Conservation (phyloP, 2,329 filamentous ascomycete genomes). For the Fusarium metavorans region DNA sequence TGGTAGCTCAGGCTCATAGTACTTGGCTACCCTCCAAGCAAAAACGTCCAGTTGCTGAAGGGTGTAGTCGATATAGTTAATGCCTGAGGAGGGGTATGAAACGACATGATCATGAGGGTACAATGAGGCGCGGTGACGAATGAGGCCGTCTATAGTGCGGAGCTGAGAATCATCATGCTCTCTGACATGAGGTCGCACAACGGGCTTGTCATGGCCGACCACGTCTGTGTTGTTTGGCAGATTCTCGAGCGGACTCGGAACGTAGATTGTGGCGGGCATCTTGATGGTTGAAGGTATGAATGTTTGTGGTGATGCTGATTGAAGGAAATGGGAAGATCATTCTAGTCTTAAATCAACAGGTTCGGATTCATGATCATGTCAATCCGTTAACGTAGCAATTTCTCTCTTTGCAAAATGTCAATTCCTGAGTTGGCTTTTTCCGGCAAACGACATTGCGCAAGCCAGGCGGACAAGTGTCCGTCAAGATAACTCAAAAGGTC, state of each 20-base stretch:
- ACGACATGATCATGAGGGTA: background rate
- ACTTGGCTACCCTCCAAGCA: background rate
- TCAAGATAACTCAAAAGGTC: background rate
- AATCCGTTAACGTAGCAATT: background rate
- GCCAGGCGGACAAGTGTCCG: background rate
- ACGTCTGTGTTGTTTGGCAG: background rate
- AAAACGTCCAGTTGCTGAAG: background rate
- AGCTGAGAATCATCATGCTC: background rate
- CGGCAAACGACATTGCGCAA: background rate
- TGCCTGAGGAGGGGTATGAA: background rate
- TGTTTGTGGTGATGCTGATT: background rate
- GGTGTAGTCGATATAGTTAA: background rate
- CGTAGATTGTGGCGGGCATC: background rate
- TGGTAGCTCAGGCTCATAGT: background rate
- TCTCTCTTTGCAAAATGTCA: background rate
- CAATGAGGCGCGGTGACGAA: background rate
- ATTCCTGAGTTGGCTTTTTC: background rate
- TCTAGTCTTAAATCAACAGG: background rate
- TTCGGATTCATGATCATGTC: background rate
- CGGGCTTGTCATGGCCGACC: background rate
- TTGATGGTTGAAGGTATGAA: background rate
- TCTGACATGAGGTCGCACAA: background rate
- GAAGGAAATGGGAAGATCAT: background rate
- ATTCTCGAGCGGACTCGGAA: background rate
- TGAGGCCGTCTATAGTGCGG: background rate